Percentiles rank a stretch among this genome's conserved stretches.
Conservation (phyloP, 1,139 yeast genomes). For the Wickerhamomyces sp. region DNA sequence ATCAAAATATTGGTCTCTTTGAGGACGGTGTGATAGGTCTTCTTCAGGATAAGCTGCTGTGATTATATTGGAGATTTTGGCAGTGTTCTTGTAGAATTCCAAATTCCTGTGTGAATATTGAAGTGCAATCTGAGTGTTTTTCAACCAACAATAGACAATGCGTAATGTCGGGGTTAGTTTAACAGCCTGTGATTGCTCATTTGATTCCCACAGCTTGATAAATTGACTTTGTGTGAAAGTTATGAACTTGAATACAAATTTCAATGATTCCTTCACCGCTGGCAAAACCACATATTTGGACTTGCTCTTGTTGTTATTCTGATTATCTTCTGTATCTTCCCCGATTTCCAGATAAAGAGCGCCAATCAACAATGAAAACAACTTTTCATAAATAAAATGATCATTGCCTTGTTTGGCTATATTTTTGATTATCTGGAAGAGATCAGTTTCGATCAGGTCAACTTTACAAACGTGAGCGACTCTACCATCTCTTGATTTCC, state of each 20-base stretch:
- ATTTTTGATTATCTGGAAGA: constrained; percentile 21
- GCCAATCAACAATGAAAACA: constrained; percentile 25
- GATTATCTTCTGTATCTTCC: too few species aligned
- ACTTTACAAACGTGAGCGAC: constrained; percentile 27
- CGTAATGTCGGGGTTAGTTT: constrained; percentile 32
- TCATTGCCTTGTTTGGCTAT: constrained; percentile 11
- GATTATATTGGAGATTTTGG: constrained; percentile 24
- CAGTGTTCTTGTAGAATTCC: constrained; percentile 31
- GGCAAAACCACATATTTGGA: constrained; percentile 8
- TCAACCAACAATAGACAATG: constrained; percentile 50
- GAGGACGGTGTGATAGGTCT: constrained; percentile 30
- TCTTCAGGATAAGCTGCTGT: constrained; percentile 17
- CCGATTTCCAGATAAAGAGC: constrained; percentile 25
- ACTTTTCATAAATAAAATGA: constrained; percentile 14
- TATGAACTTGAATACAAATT: constrained; percentile 29
- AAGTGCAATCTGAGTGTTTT: constrained; percentile 38
- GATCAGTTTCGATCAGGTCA: constrained; percentile 30
- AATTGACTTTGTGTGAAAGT: constrained; percentile 23
- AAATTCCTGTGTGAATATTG: constrained; percentile 34
- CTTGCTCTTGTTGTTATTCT: constrained; percentile 20
- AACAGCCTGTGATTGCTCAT: constrained; percentile 2
- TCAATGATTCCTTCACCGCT: constrained; percentile 23
- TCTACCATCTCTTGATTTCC: constrained; percentile 27
- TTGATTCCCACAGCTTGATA: constrained; percentile 13
- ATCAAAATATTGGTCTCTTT: constrained; percentile 48